phyloP scores from a whole-genome alignment of 2,329 filamentous ascomycete genomes.

The Diatrype stigma region DNA sequence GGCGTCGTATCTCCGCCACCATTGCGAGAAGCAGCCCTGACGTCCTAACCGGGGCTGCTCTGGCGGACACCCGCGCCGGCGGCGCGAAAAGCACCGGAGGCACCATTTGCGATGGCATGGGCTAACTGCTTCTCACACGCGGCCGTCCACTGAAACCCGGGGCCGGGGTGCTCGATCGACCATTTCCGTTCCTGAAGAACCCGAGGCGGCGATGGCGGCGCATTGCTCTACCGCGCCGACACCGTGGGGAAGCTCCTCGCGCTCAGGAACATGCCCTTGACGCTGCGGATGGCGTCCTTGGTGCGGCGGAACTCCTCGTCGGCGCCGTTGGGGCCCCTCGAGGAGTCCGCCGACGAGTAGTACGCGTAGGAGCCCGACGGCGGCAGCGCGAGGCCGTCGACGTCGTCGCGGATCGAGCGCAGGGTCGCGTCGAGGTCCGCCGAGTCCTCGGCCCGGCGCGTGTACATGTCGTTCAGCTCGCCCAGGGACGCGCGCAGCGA shows the following conservation, averaged over 20 bases:
- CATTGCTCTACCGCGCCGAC: slow-evolving; percentile 22
- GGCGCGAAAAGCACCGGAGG: no score
- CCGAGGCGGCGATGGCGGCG: not conserved
- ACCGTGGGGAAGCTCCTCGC: slow-evolving; percentile 65
- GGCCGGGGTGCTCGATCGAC: no score
- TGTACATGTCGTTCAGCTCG: slow-evolving; percentile 39
- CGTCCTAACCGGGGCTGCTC: no score
- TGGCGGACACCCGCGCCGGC: no score
- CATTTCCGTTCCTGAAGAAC: no score
- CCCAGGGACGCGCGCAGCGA: slow-evolving; percentile 39
- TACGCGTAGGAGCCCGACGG: slow-evolving; percentile 29
- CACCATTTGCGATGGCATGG: no score
- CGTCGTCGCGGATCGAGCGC: slow-evolving; percentile 59
- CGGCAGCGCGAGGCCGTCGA: slow-evolving; percentile 56
- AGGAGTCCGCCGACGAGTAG: not conserved
- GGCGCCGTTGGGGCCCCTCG: slow-evolving; percentile 23
- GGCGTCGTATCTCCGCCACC: no score
- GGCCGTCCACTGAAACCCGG: no score
- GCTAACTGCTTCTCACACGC: no score
- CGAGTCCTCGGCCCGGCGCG: slow-evolving; percentile 43
- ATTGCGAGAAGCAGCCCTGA: no score
- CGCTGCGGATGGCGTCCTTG: slow-evolving; percentile 70
- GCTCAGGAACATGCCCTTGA: slow-evolving; percentile 75
- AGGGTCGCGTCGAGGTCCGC: slow-evolving; percentile 49
- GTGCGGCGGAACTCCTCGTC: slow-evolving; percentile 70